These are phyloP conservation scores for Gnaphalium uliginosum DNA, from an alignment of 129 eudicot genomes.

Conservation along the genomic window DNA sequence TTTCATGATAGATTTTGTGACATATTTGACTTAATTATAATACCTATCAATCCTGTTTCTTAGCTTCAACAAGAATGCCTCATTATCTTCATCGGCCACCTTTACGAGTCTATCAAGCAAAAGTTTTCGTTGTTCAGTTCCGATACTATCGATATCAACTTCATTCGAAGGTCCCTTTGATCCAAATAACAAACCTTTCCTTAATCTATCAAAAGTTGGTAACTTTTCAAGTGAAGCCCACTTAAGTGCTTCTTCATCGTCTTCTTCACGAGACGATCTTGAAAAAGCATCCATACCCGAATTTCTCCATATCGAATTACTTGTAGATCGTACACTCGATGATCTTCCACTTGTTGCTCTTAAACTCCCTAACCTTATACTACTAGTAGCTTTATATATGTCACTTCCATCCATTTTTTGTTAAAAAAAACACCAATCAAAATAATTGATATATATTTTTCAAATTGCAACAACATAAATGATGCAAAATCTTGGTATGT, in stretches of 20 bases:
- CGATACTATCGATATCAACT: constrained; percentile 63
- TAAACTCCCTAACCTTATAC: constrained; percentile 35
- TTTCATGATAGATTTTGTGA: not conserved
- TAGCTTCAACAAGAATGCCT: constrained; percentile 67
- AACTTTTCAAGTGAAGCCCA: constrained; percentile 94
- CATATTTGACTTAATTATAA: not conserved
- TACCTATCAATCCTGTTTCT: constrained; percentile 66
- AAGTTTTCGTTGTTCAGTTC: constrained; percentile 43
- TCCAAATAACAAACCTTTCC: constrained; percentile 64
- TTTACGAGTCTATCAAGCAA: constrained; percentile 64
- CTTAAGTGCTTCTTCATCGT: constrained; percentile 85
- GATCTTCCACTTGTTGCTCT: constrained; percentile 27
- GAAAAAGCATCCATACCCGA: constrained; percentile 56
- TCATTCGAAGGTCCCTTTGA: constrained; percentile 53
- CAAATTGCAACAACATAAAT: not conserved
- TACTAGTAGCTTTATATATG: constrained; percentile 37
- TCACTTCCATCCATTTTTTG: constrained; percentile 39
- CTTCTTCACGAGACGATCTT: constrained; percentile 54
- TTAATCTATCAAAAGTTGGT: constrained; percentile 78
- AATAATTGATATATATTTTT: not conserved
- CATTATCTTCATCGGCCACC: constrained; percentile 78
- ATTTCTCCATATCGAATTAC: constrained; percentile 56
- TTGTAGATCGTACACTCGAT: constrained; percentile 48
- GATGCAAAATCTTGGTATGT: no score
- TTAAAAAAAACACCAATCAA: not conserved